Percentiles rank a stretch among this genome's conserved stretches.
Conservation (phyloP, 192 early-diverging fungal species). For the Martensiomyces pterosporus region DNA sequence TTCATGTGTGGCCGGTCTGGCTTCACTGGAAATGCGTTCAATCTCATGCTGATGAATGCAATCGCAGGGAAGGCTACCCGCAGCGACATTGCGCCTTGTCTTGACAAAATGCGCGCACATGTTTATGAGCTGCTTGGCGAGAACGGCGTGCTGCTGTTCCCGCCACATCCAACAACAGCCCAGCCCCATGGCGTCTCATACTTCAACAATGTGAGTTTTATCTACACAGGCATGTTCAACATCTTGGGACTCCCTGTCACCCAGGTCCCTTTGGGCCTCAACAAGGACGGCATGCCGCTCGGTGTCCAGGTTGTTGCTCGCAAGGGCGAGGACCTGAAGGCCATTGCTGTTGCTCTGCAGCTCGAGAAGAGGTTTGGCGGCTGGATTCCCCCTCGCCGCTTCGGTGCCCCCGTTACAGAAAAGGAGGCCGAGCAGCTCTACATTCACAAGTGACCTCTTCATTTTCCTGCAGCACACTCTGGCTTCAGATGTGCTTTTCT, state of each 20-base stretch:
- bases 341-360: background rate
- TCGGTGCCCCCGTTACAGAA: background rate
- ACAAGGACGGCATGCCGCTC: background rate
- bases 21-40: slow-evolving; percentile 7
- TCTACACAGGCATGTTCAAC: background rate
- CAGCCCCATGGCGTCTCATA: background rate
- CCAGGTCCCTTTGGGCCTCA: background rate
- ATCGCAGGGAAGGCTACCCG: background rate
- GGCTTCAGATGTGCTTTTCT: too few relatives aligned
- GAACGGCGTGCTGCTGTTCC: background rate
- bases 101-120: background rate
- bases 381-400: background rate
- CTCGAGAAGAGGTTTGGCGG: background rate
- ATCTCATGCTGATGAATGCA: background rate
- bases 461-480: too few relatives aligned
- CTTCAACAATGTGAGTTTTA: background rate
- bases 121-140: background rate
- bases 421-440: background rate
- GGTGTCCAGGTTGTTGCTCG: background rate
- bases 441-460: too few relatives aligned
- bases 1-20: background rate
- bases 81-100: background rate
- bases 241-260: background rate
- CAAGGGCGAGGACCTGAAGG: background rate
- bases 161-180: background rate